Evolutionary conservation across 257 asterid genomes (phyloP), one percentile per base, ranked within the genome.

Genomic region (Cinchona pubescens): DNA sequence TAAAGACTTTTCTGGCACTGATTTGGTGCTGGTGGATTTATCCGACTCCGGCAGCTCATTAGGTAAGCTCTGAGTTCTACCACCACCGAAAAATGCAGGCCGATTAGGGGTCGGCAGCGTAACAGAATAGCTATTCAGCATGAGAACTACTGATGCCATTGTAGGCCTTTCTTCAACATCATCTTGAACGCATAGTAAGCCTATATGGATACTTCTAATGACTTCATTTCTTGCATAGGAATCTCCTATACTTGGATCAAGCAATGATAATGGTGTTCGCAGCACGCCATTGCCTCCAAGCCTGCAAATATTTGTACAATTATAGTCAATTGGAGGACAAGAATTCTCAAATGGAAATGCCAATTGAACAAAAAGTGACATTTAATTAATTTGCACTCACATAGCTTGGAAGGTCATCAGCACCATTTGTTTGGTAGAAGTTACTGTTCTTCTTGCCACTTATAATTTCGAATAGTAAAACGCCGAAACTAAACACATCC

Each of bases 121-220:
- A 7, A 72, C 30, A 3, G 73, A 32, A 13, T 76, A 56, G 56
- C 75, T 64, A 34, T 65, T 74, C 21, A 81, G 80, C 82, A 81
- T 77, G 2, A 74, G 65, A 64, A 77, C 71, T 7, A 77, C 67
- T 2, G 79, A 68, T 7, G 85, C 71, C 79, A 81, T 78, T 27
- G 74, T 68, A 34, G 85, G 85, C 55, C 85, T 71, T n/a, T 72
- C 76, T 1, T 61, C 63, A 5, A 67, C 48, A 68, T 73, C 79
- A 45, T 81, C 85, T 56, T 81, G 82, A 68, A 81, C 85, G 30
- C 82, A 81, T 21, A 81, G 69, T 23, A 77, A 51, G 1, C 80
- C 80, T 1, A 81, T 73, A 32, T 76, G 81, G 51, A 81, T 53
- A 35, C 66, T 77, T 42, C 74, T 30, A 15, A 62, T 43, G 27